phyloP scores from a whole-genome alignment of 1,284 basidiomycete species.

The Abortiporus biennis region DNA sequence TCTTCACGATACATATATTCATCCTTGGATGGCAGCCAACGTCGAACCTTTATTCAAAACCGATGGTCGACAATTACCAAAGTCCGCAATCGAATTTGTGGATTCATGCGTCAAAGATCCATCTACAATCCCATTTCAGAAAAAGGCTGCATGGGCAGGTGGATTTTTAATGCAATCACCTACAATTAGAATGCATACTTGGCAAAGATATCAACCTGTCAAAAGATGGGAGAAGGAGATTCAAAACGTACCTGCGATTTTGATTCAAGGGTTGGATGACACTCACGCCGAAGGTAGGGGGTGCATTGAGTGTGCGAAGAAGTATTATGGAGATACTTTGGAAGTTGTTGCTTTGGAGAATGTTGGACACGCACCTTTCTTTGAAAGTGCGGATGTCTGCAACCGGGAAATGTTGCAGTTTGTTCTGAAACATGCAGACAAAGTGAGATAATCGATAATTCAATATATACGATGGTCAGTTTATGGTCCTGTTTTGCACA shows the following conservation, averaged over 20 bases:
- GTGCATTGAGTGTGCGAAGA: constrained; percentile 22
- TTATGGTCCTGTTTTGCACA: too few species aligned
- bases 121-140: constrained; percentile 20
- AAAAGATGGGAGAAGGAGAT: constrained; percentile 24
- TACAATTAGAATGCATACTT: constrained; percentile 20
- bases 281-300: constrained; percentile 18
- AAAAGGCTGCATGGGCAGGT: constrained; percentile 29
- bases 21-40: constrained; percentile 26
- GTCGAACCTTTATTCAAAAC: constrained; percentile 21
- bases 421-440: too few species aligned
- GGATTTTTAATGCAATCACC: constrained; percentile 28
- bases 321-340: constrained; percentile 24
- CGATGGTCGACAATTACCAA: constrained; percentile 22
- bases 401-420: constrained; percentile 7
- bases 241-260: constrained; percentile 25
- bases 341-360: constrained; percentile 24
- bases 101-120: constrained; percentile 24
- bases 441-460: too few species aligned
- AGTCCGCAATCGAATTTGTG: constrained; percentile 25
- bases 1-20: constrained; percentile 17
- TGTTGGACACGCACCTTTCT: constrained; percentile 27
- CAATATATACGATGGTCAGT: too few species aligned
- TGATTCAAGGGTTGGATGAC: constrained; percentile 31
- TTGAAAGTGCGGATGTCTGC: constrained; percentile 16
- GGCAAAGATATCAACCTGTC: constrained; percentile 27